These are phyloP conservation scores for Lactifluus echinatus DNA, from an alignment of 768 basidiomycete genomes.

Conservation along the genomic window DNA sequence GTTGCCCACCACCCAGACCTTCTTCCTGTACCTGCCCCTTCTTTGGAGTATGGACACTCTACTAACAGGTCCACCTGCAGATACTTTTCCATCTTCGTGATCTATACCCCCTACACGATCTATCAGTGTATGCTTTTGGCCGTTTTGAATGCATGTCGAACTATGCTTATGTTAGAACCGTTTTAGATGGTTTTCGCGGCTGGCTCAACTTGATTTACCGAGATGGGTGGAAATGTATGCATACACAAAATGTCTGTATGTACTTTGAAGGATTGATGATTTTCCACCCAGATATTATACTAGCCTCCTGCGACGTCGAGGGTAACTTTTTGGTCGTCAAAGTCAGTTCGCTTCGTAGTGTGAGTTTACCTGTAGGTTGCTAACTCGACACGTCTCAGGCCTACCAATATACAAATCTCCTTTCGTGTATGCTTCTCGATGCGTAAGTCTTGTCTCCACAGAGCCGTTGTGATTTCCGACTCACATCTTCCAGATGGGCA, in stretches of 20 bases:
- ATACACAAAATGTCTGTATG: neutral
- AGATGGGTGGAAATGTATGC: constrained; percentile 85
- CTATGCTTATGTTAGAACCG: neutral
- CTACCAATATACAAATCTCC: constrained; percentile 76
- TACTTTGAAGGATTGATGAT: neutral
- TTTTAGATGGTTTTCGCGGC: constrained; percentile 75
- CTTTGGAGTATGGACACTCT: neutral
- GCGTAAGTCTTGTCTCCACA: constrained; percentile 41
- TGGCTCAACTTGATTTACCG: constrained; percentile 65
- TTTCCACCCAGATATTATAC: constrained; percentile 50
- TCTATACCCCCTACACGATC: constrained; percentile 86
- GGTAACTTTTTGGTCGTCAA: constrained; percentile 84
- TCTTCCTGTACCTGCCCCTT: constrained; percentile 59
- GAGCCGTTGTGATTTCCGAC: neutral
- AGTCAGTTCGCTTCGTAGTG: constrained; percentile 26
- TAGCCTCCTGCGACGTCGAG: constrained; percentile 78
- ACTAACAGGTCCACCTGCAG: constrained; percentile 30
- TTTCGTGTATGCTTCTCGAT: constrained; percentile 90
- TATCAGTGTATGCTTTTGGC: constrained; percentile 55
- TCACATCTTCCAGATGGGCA: constrained; percentile 52
- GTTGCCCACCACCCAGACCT: constrained; percentile 73
- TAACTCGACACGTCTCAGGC: constrained; percentile 35
- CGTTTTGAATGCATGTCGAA: neutral
- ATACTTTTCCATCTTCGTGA: constrained; percentile 65
- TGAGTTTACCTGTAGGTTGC: neutral